These are phyloP conservation scores for Silene uniflora DNA, from an alignment of 148 eudicot genomes.

Conservation along the genomic window DNA sequence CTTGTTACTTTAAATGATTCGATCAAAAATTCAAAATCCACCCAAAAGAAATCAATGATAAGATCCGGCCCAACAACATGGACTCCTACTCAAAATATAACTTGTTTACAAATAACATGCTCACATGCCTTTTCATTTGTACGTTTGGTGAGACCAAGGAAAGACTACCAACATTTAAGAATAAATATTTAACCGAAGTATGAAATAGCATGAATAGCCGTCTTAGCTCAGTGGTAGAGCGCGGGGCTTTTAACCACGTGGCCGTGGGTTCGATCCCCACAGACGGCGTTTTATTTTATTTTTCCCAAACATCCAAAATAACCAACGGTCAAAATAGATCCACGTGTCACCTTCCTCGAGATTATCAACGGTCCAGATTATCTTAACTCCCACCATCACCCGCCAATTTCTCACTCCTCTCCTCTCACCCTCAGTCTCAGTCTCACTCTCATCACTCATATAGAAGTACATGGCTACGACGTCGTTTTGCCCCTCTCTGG, in stretches of 20 bases:
- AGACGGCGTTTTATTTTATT: slow-evolving; percentile 20
- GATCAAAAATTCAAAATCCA: no score
- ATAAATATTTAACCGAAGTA: no score
- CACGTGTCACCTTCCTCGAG: slow-evolving; percentile 19
- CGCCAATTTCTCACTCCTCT: background rate
- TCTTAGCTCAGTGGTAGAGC: slow-evolving; percentile 46
- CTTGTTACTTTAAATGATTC: no score
- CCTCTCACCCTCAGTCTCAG: no score
- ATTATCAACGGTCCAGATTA: slow-evolving; percentile 15
- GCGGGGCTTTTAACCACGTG: slow-evolving; percentile 41
- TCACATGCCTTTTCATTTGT: no score
- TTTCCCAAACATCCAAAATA: no score
- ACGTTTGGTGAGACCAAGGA: no score
- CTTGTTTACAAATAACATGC: no score
- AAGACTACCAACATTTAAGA: no score
- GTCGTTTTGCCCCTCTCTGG: slow-evolving; percentile 15
- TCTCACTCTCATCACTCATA: background rate
- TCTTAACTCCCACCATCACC: background rate
- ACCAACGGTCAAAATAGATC: background rate
- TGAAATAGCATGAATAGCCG: background rate
- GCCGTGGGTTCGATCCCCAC: slow-evolving; percentile 43
- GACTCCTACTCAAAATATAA: no score
- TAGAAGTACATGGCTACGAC: slow-evolving; percentile 26
- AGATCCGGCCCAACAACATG: no score
- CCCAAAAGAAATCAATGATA: no score